Evolutionary conservation across 495 filamentous ascomycete genomes (phyloP).

Genomic region (Penicillium canescens): DNA sequence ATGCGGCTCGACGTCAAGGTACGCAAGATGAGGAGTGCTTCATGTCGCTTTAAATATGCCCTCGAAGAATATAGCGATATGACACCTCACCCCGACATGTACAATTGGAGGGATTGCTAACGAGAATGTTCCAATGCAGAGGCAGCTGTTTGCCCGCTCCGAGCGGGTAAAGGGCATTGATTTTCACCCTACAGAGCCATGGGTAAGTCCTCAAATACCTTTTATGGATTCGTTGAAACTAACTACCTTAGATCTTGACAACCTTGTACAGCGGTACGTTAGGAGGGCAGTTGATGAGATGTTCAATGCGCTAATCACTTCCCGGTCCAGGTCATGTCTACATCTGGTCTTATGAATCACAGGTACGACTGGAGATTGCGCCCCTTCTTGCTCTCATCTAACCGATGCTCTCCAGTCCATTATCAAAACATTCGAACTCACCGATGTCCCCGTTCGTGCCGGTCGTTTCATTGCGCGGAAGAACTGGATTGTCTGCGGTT

Average conservation of each 20-base stretch:
- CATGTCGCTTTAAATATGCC: neutral
- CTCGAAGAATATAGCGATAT: conserved; percentile 4
- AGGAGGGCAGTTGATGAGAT: neutral
- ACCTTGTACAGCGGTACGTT: conserved; percentile 88
- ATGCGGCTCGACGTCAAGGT: conserved; percentile 95
- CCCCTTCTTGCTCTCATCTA: conserved; percentile 5
- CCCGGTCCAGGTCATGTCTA: conserved; percentile 78
- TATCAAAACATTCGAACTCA: conserved; percentile 98
- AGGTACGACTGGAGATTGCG: conserved; percentile 45
- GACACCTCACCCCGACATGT: conserved; percentile 18
- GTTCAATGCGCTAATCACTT: conserved; percentile 26
- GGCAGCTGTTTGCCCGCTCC: conserved; percentile 78
- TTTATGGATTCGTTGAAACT: conserved; percentile 14
- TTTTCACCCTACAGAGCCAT: conserved; percentile 95
- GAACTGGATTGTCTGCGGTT: conserved; percentile 99
- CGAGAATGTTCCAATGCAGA: conserved; percentile 45
- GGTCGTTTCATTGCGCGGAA: conserved; percentile 96
- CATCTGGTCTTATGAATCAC: conserved; percentile 99
- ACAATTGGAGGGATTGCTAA: conserved; percentile 19
- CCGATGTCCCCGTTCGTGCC: conserved; percentile 96
- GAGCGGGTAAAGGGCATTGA: conserved; percentile 98
- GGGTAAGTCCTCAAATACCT: conserved; percentile 52
- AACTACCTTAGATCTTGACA: conserved; percentile 71
- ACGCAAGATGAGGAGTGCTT: conserved; percentile 36
- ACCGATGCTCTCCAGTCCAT: conserved; percentile 58